Evolutionary conservation across 1,139 yeast genomes (phyloP).

Genomic region (Lipomyces yarrowii): DNA sequence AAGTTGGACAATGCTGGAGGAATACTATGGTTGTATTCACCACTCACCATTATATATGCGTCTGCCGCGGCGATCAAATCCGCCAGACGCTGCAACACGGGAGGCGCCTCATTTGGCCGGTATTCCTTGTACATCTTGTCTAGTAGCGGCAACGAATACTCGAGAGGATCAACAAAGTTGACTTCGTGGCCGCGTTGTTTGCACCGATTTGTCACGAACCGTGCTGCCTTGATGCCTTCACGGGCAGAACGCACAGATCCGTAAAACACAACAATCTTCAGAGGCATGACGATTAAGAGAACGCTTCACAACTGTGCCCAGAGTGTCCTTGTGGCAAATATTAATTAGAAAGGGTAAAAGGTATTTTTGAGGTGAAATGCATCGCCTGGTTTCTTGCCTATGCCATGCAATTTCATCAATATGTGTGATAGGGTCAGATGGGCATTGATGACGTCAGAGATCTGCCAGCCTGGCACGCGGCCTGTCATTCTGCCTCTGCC

Average conservation of each 20-base stretch:
- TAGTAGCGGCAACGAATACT: constrained; percentile 2
- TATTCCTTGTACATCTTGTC: constrained; percentile 7
- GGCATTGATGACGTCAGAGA: neutral
- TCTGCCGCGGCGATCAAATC: neutral
- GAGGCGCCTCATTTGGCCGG: constrained; percentile 1
- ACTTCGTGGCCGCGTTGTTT: neutral
- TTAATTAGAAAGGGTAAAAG: neutral
- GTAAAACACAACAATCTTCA: constrained; percentile 3
- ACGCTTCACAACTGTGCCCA: neutral
- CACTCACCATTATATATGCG: neutral
- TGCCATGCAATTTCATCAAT: neutral
- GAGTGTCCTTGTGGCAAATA: neutral
- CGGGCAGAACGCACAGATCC: constrained; percentile 4
- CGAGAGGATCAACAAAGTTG: neutral
- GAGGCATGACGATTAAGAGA: neutral
- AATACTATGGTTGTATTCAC: neutral
- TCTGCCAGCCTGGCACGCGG: neutral
- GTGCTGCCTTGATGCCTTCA: constrained; percentile 6
- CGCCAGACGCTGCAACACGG: neutral
- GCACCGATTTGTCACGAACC: constrained; percentile 6
- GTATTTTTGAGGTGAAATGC: neutral
- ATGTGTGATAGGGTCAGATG: neutral
- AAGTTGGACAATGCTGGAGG: neutral
- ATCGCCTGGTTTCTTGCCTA: neutral
- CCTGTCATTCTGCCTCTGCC: too few species aligned